phyloP scores from a whole-genome alignment of 768 basidiomycete species.

The Leccinum aurantiacum region DNA sequence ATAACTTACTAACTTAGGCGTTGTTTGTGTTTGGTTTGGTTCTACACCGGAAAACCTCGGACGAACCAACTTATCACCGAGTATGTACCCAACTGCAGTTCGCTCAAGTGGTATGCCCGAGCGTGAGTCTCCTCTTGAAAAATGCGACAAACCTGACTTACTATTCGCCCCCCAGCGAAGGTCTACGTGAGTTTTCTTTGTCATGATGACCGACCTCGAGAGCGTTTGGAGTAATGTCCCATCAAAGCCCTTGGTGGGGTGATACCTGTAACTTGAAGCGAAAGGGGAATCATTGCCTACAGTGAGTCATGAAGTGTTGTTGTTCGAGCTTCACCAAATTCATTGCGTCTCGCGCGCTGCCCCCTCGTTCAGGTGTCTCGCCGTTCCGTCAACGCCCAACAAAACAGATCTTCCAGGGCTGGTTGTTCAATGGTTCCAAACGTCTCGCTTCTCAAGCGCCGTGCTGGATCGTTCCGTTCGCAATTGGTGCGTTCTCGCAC shows the following conservation, averaged over 20 bases:
- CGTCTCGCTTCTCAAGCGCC: constrained; percentile 71
- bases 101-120: constrained; percentile 79
- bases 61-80: too few species aligned
- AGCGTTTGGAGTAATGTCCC: constrained; percentile 6
- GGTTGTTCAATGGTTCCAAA: constrained; percentile 85
- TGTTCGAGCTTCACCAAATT: neutral
- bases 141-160: constrained; percentile 3
- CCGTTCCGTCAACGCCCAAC: constrained; percentile 76
- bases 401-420: constrained; percentile 66
- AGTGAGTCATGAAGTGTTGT: constrained; percentile 50
- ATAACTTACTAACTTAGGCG: too few species aligned
- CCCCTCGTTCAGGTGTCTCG: constrained; percentile 60
- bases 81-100: constrained; percentile 48
- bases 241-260: constrained; percentile 91
- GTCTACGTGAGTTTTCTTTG: constrained; percentile 65
- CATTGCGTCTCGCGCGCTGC: neutral
- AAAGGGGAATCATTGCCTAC: constrained; percentile 79
- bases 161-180: constrained; percentile 51
- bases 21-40: too few species aligned
- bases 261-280: constrained; percentile 63
- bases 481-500: constrained; percentile 55
- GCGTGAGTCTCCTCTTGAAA: constrained; percentile 51
- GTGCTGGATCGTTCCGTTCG: constrained; percentile 80
- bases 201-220: neutral
- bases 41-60: too few species aligned